Percentiles rank a stretch among this genome's conserved stretches.
Evolutionary conservation across 2,329 filamentous ascomycete genomes (phyloP).

Genomic region (Dothidotthia symphoricarpi): DNA sequence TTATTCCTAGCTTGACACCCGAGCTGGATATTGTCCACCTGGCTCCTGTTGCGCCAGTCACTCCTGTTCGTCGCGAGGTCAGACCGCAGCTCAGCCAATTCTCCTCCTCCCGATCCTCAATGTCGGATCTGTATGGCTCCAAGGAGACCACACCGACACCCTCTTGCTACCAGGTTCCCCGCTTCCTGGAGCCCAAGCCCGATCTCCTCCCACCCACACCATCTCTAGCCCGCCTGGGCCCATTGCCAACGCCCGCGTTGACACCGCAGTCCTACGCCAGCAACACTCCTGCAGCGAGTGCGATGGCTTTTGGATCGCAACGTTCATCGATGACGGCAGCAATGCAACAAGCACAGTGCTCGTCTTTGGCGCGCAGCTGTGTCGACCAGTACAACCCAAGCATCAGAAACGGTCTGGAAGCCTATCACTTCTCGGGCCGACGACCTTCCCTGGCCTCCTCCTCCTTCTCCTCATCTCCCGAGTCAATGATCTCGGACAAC

Average conservation of each 20-base stretch:
- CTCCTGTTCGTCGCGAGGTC: constrained; percentile 25
- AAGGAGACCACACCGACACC: constrained; percentile 48
- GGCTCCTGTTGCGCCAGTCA: constrained; percentile 34
- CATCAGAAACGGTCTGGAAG: constrained; percentile 44
- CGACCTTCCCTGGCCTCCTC: constrained; percentile 52
- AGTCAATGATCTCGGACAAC: constrained; percentile 62
- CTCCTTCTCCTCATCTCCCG: constrained; percentile 57
- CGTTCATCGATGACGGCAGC: constrained; percentile 59
- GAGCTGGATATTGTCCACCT: constrained; percentile 53
- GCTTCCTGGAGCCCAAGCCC: constrained; percentile 53
- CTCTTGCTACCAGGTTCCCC: constrained; percentile 43
- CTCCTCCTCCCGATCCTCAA: constrained; percentile 23
- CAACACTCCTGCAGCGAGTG: constrained; percentile 62
- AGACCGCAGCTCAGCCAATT: constrained; percentile 23
- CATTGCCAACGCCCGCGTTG: constrained; percentile 61
- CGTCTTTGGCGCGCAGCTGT: constrained; percentile 55
- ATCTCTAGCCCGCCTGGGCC: constrained; percentile 54
- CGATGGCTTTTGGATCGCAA: constrained; percentile 48
- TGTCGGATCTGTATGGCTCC: constrained; percentile 31
- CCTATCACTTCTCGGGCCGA: constrained; percentile 47
- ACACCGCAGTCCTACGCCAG: constrained; percentile 57
- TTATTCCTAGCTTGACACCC: constrained; percentile 58
- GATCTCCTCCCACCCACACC: constrained; percentile 54
- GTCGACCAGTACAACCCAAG: constrained; percentile 51
- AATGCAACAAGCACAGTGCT: constrained; percentile 58